Evolutionary conservation across 2,329 filamentous ascomycete species (phyloP), one percentile per base, ranked within the genome.

Genomic region (Neoscytalidium dimidiatum): DNA sequence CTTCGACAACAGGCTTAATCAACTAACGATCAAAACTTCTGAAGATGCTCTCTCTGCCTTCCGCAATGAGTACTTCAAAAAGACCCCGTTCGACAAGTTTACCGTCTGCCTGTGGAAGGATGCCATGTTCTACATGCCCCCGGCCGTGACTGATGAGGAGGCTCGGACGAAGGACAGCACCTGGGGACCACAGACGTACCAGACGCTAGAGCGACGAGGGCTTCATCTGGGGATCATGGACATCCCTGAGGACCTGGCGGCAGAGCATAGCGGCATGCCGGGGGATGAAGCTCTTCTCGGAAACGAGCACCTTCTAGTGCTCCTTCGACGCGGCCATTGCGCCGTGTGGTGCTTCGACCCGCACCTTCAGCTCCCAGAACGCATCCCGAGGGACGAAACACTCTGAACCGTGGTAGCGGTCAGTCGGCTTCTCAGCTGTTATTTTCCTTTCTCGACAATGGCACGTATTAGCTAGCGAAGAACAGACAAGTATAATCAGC

Each of bases 331-430:
- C 17, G 33, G 46, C 2, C 43, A 26, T n/a, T 38, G 64, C 14
- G 29, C 52, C 7, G 53, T 67, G 31, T 66, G 56, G 53, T 60
- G 52, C 49, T 67, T 67, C 21, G 66, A 67, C 43, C 46, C 60
- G 49, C 51, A 66, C 31, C 49, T 67, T 28, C 17, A 64, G 33
- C 60, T 67, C 6, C 57, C 63, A 4, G 49, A 49, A 31, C 19
- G 29, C 29, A 33, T 60, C 17, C 56, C 56, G 26, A 26, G 28
- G 7, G 41, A 44, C n/a, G 56, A 66, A 29, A 11, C 62, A 17
- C 35, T 57, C 21, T 57, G 53, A 56, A 26, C 48, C 11, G 21
- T 6, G 29, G 49, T 17, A 3, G 7, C 9, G 3, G 21, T 7
- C 8, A n/a, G 26, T 52, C 19, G 38, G 38, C 13, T 17, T 14